phyloP scores from a whole-genome alignment of 345 rosid genomes.

The Rhodamnia argentea region DNA sequence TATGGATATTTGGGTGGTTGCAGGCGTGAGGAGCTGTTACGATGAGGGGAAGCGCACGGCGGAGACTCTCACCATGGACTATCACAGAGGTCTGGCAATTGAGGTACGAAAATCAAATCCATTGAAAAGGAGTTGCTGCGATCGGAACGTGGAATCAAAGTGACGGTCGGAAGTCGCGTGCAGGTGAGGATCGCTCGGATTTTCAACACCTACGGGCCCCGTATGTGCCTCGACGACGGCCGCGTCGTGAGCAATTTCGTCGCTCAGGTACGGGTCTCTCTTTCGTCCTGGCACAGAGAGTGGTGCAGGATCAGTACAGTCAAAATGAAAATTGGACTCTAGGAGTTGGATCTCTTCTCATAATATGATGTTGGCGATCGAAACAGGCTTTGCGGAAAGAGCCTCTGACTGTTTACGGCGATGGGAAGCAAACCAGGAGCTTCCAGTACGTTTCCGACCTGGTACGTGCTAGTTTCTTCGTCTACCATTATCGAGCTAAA shows the following conservation, averaged over 20 bases:
- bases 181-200: slow-evolving; percentile 82
- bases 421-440: slow-evolving; percentile 88
- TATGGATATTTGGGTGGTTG: background rate
- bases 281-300: background rate
- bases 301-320: background rate
- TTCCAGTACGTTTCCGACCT: slow-evolving; percentile 84
- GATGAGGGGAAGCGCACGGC: slow-evolving; percentile 90
- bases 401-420: slow-evolving; percentile 86
- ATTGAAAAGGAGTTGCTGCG: background rate
- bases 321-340: background rate
- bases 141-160: background rate
- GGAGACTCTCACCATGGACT: slow-evolving; percentile 76
- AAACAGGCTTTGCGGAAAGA: slow-evolving; percentile 66
- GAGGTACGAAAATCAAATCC: slow-evolving; percentile 23
- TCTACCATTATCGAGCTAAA: background rate
- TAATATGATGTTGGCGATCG: background rate
- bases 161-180: background rate
- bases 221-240: slow-evolving; percentile 87
- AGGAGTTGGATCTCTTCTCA: background rate
- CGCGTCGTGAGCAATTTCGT: slow-evolving; percentile 89
- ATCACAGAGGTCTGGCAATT: slow-evolving; percentile 59
- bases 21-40: slow-evolving; percentile 79
- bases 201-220: slow-evolving; percentile 80
- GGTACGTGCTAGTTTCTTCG: slow-evolving; percentile 15
- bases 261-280: slow-evolving; percentile 34